These are phyloP conservation scores for Trypanosoma brucei DNA, from an alignment of 208 protist species.

Conservation along the genomic window DNA sequence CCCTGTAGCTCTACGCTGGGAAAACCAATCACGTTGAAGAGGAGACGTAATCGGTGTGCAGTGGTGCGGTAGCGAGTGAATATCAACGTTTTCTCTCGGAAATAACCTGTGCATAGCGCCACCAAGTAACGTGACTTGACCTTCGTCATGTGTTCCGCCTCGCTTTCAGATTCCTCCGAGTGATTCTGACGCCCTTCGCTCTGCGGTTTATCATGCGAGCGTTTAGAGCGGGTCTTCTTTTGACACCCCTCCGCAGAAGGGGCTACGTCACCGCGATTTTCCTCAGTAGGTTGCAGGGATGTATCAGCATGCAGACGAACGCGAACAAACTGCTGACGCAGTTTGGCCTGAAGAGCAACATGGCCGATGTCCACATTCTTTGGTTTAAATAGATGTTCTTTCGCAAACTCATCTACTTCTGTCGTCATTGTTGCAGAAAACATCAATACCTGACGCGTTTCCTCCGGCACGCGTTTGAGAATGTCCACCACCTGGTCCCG, in stretches of 20 bases:
- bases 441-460: conserved; percentile 80
- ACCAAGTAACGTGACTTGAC: conserved; percentile 81
- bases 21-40: conserved; percentile 75
- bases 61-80: conserved; percentile 86
- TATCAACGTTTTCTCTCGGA: conserved; percentile 74
- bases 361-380: conserved; percentile 87
- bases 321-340: conserved; percentile 89
- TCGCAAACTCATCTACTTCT: conserved; percentile 86
- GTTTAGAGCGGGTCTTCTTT: conserved; percentile 47
- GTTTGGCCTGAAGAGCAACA: conserved; percentile 80
- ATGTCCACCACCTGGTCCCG: conserved; percentile 96
- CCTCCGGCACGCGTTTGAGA: conserved; percentile 81
- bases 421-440: conserved; percentile 89
- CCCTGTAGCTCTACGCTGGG: conserved; percentile 76
- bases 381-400: conserved; percentile 78
- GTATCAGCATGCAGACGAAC: conserved; percentile 21
- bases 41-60: conserved; percentile 69
- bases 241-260: conserved; percentile 14
- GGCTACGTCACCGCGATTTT: conserved; percentile 21
- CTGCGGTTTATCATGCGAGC: conserved; percentile 25
- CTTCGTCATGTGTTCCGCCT: conserved; percentile 52
- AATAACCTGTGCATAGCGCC: conserved; percentile 75
- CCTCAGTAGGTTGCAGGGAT: background rate
- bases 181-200: background rate
- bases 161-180: conserved; percentile 8